Conservation (phyloP, 257 asterid genomes). For the Solanum tacnaense region DNA sequence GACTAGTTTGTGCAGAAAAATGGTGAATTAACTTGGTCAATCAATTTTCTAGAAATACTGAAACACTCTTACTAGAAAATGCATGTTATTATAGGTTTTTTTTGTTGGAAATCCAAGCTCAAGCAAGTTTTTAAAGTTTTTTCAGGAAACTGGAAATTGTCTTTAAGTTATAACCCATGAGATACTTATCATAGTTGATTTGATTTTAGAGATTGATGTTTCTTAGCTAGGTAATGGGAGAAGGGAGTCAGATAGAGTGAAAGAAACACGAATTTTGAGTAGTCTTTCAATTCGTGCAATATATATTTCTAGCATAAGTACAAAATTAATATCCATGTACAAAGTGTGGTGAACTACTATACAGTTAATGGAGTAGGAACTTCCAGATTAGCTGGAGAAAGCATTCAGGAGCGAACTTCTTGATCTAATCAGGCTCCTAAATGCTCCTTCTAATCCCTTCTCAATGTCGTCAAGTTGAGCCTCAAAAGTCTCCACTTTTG, state of each 20-base stretch:
- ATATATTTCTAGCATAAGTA: not conserved
- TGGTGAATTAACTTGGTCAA: too few relatives aligned
- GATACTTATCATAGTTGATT: not conserved
- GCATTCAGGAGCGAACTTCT: conserved; percentile 5
- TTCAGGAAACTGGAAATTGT: too few relatives aligned
- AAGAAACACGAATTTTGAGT: not conserved
- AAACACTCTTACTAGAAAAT: too few relatives aligned
- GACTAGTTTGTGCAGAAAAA: too few relatives aligned
- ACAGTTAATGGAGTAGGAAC: not conserved
- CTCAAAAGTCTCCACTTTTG: conserved; percentile 12
- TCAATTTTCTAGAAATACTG: too few relatives aligned
- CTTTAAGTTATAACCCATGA: too few relatives aligned
- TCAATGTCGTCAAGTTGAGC: not conserved
- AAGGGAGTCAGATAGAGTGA: not conserved
- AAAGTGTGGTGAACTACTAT: not conserved
- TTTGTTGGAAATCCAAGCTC: too few relatives aligned
- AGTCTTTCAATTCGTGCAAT: not conserved
- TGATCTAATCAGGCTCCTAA: not conserved
- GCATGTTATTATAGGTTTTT: too few relatives aligned
- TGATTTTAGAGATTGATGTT: not conserved
- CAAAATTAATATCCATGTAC: not conserved
- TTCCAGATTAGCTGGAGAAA: conserved; percentile 2
- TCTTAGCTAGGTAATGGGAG: not conserved
- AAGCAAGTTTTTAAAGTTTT: too few relatives aligned
- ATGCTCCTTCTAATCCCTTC: not conserved